Evolutionary conservation across 129 eudicot genomes (phyloP).

Genomic region (Pseudognaphalium luteoalbum): DNA sequence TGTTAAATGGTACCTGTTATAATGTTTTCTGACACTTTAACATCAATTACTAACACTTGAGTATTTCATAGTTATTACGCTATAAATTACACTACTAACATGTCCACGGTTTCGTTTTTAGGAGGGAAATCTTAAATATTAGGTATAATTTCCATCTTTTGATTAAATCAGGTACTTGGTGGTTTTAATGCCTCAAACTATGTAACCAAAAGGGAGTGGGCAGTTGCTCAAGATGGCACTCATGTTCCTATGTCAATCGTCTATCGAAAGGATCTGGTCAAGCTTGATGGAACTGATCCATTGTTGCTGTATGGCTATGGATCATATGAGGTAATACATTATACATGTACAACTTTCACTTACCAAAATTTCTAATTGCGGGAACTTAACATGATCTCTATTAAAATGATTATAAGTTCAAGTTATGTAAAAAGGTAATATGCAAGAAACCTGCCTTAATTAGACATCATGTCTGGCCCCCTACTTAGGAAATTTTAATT

Average conservation of each 20-base stretch:
- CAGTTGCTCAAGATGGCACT: conserved; percentile 85
- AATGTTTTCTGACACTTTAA: background rate
- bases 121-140: conserved; percentile 4
- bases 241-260: conserved; percentile 82
- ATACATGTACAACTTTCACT: conserved; percentile 12
- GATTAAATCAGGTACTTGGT: conserved; percentile 73
- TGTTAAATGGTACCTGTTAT: background rate
- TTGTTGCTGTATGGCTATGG: conserved; percentile 88
- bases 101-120: background rate
- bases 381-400: no score
- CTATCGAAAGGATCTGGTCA: conserved; percentile 72
- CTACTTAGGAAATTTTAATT: background rate
- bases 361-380: background rate
- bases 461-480: background rate
- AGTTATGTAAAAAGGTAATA: background rate
- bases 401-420: background rate
- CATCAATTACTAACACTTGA: background rate
- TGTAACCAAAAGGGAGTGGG: conserved; percentile 87
- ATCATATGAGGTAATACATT: conserved; percentile 81
- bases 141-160: conserved; percentile 19
- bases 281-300: conserved; percentile 94
- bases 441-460: background rate
- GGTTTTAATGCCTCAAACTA: conserved; percentile 85
- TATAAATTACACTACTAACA: background rate
- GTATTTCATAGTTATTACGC: background rate